Evolutionary conservation across 2,329 filamentous ascomycete species (phyloP).

Genomic region (Hypoxylon sp.): DNA sequence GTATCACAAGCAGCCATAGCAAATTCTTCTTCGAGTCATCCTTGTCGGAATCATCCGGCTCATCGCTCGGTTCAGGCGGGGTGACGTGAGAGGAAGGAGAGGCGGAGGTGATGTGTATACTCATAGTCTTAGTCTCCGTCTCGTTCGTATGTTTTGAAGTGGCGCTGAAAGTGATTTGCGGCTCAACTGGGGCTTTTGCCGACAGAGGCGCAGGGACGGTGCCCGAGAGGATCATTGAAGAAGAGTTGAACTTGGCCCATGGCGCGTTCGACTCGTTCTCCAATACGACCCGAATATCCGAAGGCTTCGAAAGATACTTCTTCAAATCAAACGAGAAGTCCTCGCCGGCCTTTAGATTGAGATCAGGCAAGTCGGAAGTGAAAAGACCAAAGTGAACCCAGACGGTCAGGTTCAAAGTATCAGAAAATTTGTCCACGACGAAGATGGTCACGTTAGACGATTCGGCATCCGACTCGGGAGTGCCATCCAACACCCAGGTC

Average conservation of each 20-base stretch:
- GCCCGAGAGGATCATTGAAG: constrained; percentile 46
- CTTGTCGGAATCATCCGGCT: constrained; percentile 21
- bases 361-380: constrained; percentile 47
- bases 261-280: constrained; percentile 44
- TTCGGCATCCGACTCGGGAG: constrained; percentile 67
- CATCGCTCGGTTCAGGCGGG: constrained; percentile 27
- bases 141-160: constrained; percentile 41
- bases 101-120: constrained; percentile 39
- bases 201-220: constrained; percentile 40
- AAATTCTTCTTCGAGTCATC: constrained; percentile 42
- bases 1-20: constrained; percentile 49
- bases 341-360: constrained; percentile 48
- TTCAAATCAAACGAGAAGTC: constrained; percentile 51
- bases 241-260: constrained; percentile 52
- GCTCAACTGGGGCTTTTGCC: constrained; percentile 22
- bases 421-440: constrained; percentile 69
- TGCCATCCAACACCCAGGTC: constrained; percentile 74
- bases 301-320: constrained; percentile 46
- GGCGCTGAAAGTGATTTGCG: constrained; percentile 44
- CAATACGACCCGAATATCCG: constrained; percentile 45
- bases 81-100: constrained; percentile 27
- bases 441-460: constrained; percentile 73
- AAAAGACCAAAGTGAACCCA: constrained; percentile 48
- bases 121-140: constrained; percentile 45
- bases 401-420: constrained; percentile 70